Evolutionary conservation across 257 asterid species (phyloP), one percentile per base, ranked within the genome.

Genomic region (Schizonepeta tenuifolia): DNA sequence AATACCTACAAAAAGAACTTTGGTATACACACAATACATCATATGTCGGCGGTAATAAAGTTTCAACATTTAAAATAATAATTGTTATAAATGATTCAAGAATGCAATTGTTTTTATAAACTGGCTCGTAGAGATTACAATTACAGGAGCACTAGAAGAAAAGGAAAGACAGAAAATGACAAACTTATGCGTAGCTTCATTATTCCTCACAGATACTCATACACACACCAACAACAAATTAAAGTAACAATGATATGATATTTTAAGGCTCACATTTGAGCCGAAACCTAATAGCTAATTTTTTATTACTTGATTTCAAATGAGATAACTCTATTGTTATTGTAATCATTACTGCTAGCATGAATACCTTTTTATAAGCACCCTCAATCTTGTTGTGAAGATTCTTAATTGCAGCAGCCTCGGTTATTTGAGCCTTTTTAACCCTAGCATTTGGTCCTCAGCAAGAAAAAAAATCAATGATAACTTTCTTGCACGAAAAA

Each of bases 401-500:
- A 77, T 80, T 71, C 77, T 75, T 14, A 70, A 84, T 91, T 71
- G 90, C 96, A n/a, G n/a, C n/a, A 80, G 96, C 98, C 80, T 84
- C 98, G 18, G 21, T 0, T 65, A 94, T 85, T 15, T 81, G 20
- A 65, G 90, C 93, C 85, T 73, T 91, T 78, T 82, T 91, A 65
- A 94, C 88, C 86, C 86, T 94, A 22, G 93, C 98, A 79, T 85
- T 85, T 17, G 95, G 96, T 44, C 89, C 91, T 81, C 86, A 71
- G 82, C 95, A 70, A 70, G 63, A 31, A 88, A 81, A n/a, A 80
- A 88, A 93, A 68, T 86, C 87, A 44, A 94, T 87, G 24, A 94
- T 90, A 57, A 94, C 85, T 72, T 84, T 80, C 88, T 96, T 90
- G 86, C 75, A 75, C 74, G 72, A 36, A 63, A 74, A 58, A 51